Base-by-base conservation (phyloP, 495 filamentous ascomycete species). In the Pyrenula massariospora region DNA sequence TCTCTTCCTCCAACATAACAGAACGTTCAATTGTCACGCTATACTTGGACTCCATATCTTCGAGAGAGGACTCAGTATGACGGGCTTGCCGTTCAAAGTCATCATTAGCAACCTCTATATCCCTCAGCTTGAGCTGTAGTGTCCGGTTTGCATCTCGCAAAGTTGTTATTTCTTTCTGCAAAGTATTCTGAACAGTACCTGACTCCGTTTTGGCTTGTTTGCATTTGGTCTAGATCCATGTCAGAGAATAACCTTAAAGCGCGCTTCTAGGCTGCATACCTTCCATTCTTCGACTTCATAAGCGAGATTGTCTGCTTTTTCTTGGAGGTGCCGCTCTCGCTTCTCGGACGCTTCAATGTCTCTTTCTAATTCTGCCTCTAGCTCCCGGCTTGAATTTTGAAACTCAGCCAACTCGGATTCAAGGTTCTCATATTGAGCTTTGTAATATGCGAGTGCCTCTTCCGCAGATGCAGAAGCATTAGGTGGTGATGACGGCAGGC, bases 271-370 rank as follows among this genome's bases (percentile, higher is more conserved):
- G 25, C 22, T 48, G 63, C 82, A 65, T 76, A 95, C 91, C 83
- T 98, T 96, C 93, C 93, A 98, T 71, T 98, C 93, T 20, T 96
- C 91, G 0, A 92, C 91, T 65, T 96, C 90, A 64, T 89, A 96
- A 56, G 79, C 81, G 62, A 95, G 67, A 23, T 72, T 76, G 64
- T 97, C 93, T 1, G 87, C 84, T 72, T 93, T 95, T 67, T 92
- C 85, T 66, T 89, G 82, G 62, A 97, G 70, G 56, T 81, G 77
- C 57, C 89, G 79, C 68, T 98, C 93, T 62, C 88, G 81, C 73
- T 93, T 92, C 77, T 98, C 93, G 47, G 91, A 89, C 21, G 88
- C 87, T 68, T 98, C 94, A 52, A 97, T 81, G 67, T 98, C 93
- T 77, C 91, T 93, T 73, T 98, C 93, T 51, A 98, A 77, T 70